Percentiles rank a stretch among this genome's conserved stretches.
Evolutionary conservation across 2,329 filamentous ascomycete genomes (phyloP).

Genomic region (Nemania sp.): DNA sequence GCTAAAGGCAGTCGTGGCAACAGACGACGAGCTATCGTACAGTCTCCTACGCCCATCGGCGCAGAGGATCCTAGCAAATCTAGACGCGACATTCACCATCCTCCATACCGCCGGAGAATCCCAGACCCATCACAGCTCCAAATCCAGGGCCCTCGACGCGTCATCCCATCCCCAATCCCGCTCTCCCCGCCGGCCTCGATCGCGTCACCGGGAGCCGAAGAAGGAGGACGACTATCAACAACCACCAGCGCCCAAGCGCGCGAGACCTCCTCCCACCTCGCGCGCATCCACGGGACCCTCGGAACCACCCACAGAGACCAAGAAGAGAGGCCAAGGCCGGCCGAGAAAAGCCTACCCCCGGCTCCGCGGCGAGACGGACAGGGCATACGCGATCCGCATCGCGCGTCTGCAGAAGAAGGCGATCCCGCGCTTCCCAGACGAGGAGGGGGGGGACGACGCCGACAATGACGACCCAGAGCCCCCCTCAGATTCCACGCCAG

Average conservation of each 20-base stretch:
- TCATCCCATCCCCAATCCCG: constrained; percentile 25
- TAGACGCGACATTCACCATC: constrained; percentile 71
- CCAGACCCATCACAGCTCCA: constrained; percentile 43
- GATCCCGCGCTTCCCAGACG: constrained; percentile 35
- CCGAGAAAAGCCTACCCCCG: constrained; percentile 48
- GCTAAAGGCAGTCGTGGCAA: constrained; percentile 60
- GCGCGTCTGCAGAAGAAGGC: constrained; percentile 48
- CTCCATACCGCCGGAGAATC: constrained; percentile 70
- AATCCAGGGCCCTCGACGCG: constrained; percentile 35
- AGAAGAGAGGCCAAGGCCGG: constrained; percentile 46
- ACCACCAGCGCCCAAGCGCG: not conserved
- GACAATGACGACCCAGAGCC: not conserved
- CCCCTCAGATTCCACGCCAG: constrained; percentile 23
- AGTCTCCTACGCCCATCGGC: constrained; percentile 69
- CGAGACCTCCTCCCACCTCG: not conserved
- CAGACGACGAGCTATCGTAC: constrained; percentile 72
- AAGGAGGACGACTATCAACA: not conserved
- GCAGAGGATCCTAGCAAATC: constrained; percentile 68
- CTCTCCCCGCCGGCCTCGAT: constrained; percentile 9
- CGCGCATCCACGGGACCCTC: not conserved
- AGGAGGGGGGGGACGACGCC: constrained; percentile 24
- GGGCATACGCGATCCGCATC: constrained; percentile 53
- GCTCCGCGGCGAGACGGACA: constrained; percentile 50
- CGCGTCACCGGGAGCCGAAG: constrained; percentile 1
- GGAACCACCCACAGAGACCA: constrained; percentile 6